phyloP scores from a whole-genome alignment of 352 stramenopile genomes.

The Globisporangium paddicum region DNA sequence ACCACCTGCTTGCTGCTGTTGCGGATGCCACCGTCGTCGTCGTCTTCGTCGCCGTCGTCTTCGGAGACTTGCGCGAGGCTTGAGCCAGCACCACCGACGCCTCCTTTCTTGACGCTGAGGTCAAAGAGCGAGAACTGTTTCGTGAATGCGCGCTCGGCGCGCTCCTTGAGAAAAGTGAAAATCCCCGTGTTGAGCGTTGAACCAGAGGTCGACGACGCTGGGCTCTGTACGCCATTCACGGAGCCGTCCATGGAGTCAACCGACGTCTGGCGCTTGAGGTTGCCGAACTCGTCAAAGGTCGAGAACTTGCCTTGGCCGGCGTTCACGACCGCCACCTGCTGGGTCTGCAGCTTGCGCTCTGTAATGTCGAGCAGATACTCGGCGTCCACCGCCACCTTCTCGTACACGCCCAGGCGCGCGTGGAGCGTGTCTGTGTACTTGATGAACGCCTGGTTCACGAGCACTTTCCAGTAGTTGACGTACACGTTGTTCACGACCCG shows the following conservation, averaged over 20 bases:
- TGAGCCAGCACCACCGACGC: constrained; percentile 12
- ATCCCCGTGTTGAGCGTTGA: constrained; percentile 59
- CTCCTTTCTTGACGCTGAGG: constrained; percentile 13
- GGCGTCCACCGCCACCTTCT: constrained; percentile 44
- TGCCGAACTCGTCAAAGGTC: constrained; percentile 76
- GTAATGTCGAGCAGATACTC: constrained; percentile 71
- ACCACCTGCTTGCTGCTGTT: constrained; percentile 8
- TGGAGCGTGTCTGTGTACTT: constrained; percentile 62
- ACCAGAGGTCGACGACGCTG: neutral
- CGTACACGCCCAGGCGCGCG: constrained; percentile 53
- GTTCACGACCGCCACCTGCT: constrained; percentile 48
- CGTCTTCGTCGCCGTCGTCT: constrained; percentile 35
- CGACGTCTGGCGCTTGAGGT: constrained; percentile 53
- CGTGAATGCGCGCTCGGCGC: constrained; percentile 54
- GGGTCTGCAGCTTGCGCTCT: constrained; percentile 54
- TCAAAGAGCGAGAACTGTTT: constrained; percentile 60
- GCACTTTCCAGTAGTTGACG: constrained; percentile 54
- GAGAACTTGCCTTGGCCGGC: constrained; percentile 60
- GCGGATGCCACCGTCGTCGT: constrained; percentile 8
- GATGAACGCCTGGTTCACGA: constrained; percentile 46
- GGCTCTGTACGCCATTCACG: neutral
- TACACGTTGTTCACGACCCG: constrained; percentile 58
- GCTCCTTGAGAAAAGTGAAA: constrained; percentile 75
- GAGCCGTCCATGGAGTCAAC: constrained; percentile 1
- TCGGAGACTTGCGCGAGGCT: constrained; percentile 41